phyloP scores from a whole-genome alignment of 108 stramenopile genomes.

The Discostella stelligeroides region DNA sequence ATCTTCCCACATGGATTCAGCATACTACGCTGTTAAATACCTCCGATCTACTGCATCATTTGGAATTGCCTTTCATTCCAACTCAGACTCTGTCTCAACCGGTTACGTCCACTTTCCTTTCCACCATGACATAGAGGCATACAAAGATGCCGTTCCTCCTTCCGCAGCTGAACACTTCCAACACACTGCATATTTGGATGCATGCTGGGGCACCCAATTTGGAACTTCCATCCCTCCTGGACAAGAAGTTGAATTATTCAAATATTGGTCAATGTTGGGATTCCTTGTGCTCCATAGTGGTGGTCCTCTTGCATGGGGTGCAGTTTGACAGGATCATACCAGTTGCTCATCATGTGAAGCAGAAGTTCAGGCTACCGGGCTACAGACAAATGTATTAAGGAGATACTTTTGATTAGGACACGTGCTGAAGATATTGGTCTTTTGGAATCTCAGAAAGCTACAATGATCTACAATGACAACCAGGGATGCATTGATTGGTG shows the following conservation, averaged over 20 bases:
- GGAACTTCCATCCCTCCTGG: neutral
- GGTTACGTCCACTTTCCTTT: too few relatives aligned
- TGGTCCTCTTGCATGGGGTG: neutral
- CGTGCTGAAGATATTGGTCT: neutral
- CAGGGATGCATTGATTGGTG: neutral
- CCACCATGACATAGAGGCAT: neutral
- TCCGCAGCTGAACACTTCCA: neutral
- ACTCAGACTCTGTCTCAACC: neutral
- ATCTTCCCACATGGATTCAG: neutral
- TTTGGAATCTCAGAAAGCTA: neutral
- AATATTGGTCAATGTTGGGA: neutral
- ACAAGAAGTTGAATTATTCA: neutral
- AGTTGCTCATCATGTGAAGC: neutral
- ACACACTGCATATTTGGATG: neutral
- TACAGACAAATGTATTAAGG: neutral
- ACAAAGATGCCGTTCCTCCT: neutral
- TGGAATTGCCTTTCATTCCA: neutral
- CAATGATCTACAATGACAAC: neutral
- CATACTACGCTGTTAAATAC: neutral
- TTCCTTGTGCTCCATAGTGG: neutral
- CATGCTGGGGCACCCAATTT: too few relatives aligned
- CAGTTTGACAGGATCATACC: neutral
- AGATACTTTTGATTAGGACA: neutral
- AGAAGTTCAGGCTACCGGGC: neutral
- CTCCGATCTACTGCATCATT: neutral